phyloP scores from a whole-genome alignment of 2,329 filamentous ascomycete species.

The Rutstroemia sydowiana region DNA sequence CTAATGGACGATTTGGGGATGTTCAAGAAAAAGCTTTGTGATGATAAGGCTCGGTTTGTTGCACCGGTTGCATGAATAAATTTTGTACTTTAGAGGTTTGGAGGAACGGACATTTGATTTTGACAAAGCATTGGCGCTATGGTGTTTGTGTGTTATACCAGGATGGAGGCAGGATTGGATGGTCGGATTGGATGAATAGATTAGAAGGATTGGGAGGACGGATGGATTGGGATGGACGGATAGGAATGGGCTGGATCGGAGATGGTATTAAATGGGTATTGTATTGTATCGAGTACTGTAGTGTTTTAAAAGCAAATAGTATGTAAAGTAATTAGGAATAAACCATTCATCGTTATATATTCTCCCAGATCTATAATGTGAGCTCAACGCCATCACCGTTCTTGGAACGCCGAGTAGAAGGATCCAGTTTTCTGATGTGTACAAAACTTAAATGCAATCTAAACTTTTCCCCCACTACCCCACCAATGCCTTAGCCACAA shows the following conservation, averaged over 20 bases:
- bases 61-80: neutral
- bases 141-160: constrained; percentile 9
- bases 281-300: neutral
- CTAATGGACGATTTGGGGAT: constrained; percentile 72
- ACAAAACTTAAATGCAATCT: too few species aligned
- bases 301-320: neutral
- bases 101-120: neutral
- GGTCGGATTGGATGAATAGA: too few species aligned
- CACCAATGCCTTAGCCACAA: neutral
- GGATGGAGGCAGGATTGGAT: neutral
- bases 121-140: constrained; percentile 1
- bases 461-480: neutral
- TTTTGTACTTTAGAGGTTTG: neutral
- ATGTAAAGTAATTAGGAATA: neutral
- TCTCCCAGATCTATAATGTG: too few species aligned
- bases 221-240: neutral
- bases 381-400: too few species aligned
- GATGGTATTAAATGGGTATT: neutral
- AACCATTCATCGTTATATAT: neutral
- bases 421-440: too few species aligned
- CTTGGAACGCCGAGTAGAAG: too few species aligned
- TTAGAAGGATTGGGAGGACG: too few species aligned
- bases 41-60: constrained; percentile 65
- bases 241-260: neutral
- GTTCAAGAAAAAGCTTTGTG: constrained; percentile 79